phyloP scores from a whole-genome alignment of 306 rosid species.

The Dicorynia guianensis region DNA sequence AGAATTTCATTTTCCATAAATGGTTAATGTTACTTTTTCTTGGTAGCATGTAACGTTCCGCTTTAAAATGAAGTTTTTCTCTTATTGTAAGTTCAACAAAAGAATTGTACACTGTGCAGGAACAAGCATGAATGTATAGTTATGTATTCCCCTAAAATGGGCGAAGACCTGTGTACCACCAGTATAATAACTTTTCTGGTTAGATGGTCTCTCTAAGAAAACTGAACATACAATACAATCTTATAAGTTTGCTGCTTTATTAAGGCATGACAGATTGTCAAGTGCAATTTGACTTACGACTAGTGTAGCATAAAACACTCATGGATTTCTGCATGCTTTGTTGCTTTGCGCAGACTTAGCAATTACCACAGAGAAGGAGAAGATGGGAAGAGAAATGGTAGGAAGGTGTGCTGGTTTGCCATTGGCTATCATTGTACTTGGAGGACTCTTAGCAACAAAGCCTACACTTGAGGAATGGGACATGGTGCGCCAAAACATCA shows the following conservation, averaged over 20 bases:
- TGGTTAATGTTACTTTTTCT: too few relatives aligned
- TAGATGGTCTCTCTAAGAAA: neutral
- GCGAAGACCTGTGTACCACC: neutral
- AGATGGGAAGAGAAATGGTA: constrained; percentile 63
- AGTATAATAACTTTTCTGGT: neutral
- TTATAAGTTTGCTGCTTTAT: too few relatives aligned
- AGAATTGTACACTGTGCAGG: neutral
- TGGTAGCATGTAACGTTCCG: neutral
- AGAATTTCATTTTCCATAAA: too few relatives aligned
- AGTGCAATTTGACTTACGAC: neutral
- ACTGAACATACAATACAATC: too few relatives aligned
- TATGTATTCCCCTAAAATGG: neutral
- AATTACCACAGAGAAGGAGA: constrained; percentile 47
- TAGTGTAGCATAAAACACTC: neutral
- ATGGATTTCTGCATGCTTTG: neutral
- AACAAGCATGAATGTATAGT: neutral
- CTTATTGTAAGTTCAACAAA: constrained; percentile 6
- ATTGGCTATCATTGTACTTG: constrained; percentile 63
- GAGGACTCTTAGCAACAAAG: constrained; percentile 66
- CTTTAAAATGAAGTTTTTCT: neutral
- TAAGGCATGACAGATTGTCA: too few relatives aligned
- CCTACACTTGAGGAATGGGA: constrained; percentile 57
- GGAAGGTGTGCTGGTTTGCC: constrained; percentile 70
- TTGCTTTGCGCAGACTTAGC: constrained; percentile 36
- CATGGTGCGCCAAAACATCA: constrained; percentile 49